Evolutionary conservation across 441 rosid species (phyloP).

Genomic region (Brassica hybrid): DNA sequence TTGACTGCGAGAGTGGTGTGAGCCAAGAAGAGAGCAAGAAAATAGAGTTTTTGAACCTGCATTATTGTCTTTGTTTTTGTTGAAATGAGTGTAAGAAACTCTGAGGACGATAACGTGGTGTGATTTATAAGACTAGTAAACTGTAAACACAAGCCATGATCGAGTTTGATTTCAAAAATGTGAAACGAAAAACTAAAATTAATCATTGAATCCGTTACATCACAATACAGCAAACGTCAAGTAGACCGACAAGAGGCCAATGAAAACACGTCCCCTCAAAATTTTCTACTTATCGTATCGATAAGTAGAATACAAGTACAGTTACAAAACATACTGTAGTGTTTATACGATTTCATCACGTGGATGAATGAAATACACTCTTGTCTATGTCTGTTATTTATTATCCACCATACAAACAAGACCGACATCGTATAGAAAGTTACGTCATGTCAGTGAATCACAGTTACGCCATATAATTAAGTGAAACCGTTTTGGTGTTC

Average conservation of each 20-base stretch:
- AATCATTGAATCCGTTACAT: background rate
- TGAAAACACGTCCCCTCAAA: background rate
- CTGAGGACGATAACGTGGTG: background rate
- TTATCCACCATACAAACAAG: background rate
- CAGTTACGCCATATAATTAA: no score
- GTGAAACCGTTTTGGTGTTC: background rate
- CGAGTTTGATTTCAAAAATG: background rate
- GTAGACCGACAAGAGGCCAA: background rate
- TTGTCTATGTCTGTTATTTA: background rate
- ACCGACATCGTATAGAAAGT: background rate
- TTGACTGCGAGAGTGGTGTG: conserved; percentile 23
- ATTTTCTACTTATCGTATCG: background rate
- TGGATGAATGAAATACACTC: background rate
- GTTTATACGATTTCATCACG: background rate
- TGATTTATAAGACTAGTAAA: background rate
- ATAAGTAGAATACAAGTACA: background rate
- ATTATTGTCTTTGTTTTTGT: conserved; percentile 7
- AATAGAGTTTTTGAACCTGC: conserved; percentile 35
- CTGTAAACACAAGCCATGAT: background rate
- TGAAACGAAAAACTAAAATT: background rate
- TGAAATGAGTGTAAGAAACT: background rate
- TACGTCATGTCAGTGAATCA: background rate
- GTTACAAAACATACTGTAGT: background rate
- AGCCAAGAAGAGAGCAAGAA: conserved; percentile 33
- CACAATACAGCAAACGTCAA: background rate